phyloP scores from a whole-genome alignment of 441 rosid genomes.

The Macaranga tanarius region DNA sequence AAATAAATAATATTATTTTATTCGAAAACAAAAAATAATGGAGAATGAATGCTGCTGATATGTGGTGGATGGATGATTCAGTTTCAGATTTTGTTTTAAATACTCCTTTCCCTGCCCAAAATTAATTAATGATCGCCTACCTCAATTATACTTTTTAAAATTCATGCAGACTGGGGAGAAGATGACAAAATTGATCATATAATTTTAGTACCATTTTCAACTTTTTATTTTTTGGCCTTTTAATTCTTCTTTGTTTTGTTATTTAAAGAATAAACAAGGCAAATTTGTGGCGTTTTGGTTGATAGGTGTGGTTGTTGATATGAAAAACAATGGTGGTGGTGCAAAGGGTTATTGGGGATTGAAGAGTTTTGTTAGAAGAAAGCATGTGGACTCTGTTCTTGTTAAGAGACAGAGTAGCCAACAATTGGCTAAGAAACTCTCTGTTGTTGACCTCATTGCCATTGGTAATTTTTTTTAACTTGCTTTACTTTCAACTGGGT shows the following conservation, averaged over 20 bases:
- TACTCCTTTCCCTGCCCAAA: not conserved
- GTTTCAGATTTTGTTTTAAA: not conserved
- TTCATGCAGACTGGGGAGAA: conserved; percentile 3
- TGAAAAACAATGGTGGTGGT: conserved; percentile 40
- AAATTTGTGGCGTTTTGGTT: not conserved
- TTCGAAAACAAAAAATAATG: too few relatives aligned
- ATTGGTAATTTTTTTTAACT: conserved; percentile 49
- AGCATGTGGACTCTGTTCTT: conserved; percentile 77
- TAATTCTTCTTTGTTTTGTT: not conserved
- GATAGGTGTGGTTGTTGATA: conserved; percentile 49
- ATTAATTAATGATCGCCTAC: not conserved
- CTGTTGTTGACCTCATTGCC: conserved; percentile 74
- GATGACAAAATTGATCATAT: not conserved
- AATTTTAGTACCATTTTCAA: not conserved
- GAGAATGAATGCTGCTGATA: not conserved
- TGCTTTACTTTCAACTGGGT: not conserved
- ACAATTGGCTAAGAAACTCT: conserved; percentile 73
- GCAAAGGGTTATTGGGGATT: conserved; percentile 33
- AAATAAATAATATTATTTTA: too few relatives aligned
- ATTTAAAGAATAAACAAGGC: not conserved
- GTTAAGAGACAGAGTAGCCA: conserved; percentile 22
- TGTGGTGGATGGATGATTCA: not conserved
- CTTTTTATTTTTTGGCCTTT: not conserved
- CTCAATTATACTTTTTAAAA: not conserved
- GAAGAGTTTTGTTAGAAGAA: conserved; percentile 68